These are phyloP conservation scores for Volvariella surrecta DNA, from an alignment of 1,284 basidiomycete genomes.

Conservation along the genomic window DNA sequence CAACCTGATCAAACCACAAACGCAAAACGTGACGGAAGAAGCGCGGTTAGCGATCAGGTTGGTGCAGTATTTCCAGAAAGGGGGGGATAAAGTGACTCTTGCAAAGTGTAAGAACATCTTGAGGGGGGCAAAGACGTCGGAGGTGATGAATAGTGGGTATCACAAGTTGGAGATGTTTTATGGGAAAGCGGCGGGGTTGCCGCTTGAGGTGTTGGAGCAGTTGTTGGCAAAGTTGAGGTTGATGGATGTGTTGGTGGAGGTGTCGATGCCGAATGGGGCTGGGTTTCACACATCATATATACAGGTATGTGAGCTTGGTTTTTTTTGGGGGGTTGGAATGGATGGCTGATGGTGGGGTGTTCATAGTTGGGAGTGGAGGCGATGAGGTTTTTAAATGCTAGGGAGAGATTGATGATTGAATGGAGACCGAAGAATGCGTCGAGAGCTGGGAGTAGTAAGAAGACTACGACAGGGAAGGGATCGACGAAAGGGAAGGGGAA, in stretches of 20 bases:
- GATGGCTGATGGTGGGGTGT: too few species aligned
- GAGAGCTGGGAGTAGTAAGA: too few species aligned
- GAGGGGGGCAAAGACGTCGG: conserved; percentile 47
- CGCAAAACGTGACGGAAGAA: conserved; percentile 44
- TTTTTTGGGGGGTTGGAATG: too few species aligned
- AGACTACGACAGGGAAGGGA: too few species aligned
- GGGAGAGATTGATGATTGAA: too few species aligned
- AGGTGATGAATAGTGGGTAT: conserved; percentile 41
- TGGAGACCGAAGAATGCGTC: too few species aligned
- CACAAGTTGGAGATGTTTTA: conserved; percentile 34
- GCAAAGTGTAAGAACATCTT: conserved; percentile 48
- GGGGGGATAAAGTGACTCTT: conserved; percentile 33
- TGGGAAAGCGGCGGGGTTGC: conserved; percentile 45
- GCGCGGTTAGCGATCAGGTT: conserved; percentile 45
- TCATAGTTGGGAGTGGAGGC: too few species aligned
- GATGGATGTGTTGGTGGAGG: conserved; percentile 28
- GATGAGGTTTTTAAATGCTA: too few species aligned
- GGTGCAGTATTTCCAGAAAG: conserved; percentile 34
- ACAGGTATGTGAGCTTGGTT: too few species aligned
- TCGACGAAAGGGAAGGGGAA: too few species aligned
- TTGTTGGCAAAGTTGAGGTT: conserved; percentile 50
- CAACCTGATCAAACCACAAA: conserved; percentile 29
- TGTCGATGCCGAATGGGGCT: conserved; percentile 21
- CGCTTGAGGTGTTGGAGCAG: conserved; percentile 47
- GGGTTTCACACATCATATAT: conserved; percentile 30